phyloP scores from a whole-genome alignment of 2,329 filamentous ascomycete species.

The Cladosporium halotolerans region DNA sequence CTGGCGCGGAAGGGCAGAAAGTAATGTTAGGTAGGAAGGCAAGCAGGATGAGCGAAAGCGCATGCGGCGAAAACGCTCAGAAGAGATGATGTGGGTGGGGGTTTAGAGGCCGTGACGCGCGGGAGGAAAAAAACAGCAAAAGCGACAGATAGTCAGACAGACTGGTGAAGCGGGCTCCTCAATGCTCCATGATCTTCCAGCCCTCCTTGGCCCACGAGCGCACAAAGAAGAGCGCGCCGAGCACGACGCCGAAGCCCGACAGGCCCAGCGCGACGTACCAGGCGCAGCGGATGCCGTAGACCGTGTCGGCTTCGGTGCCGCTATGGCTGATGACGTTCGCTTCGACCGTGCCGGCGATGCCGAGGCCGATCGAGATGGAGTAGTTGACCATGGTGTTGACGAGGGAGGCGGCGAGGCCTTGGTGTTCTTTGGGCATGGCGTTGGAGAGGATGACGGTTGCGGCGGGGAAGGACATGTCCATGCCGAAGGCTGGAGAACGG shows the following conservation, averaged over 20 bases:
- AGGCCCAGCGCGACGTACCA: constrained; percentile 36
- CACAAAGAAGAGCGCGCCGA: constrained; percentile 24
- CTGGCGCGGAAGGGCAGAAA: too few relatives aligned
- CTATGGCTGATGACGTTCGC: constrained; percentile 37
- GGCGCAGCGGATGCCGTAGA: constrained; percentile 37
- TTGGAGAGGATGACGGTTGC: constrained; percentile 56
- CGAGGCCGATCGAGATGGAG: constrained; percentile 58
- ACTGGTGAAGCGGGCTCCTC: background rate
- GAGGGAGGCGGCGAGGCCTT: constrained; percentile 50
- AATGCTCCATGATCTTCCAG: constrained; percentile 17
- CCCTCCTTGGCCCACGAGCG: constrained; percentile 15
- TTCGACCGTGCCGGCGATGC: constrained; percentile 61
- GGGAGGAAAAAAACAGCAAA: too few relatives aligned
- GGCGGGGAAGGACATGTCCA: constrained; percentile 62
- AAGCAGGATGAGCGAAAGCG: too few relatives aligned
- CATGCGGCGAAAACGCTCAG: too few relatives aligned
- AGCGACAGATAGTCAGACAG: too few relatives aligned
- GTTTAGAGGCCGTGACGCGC: too few relatives aligned
- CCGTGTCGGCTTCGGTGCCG: constrained; percentile 29
- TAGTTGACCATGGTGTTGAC: constrained; percentile 65
- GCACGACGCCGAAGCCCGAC: constrained; percentile 22
- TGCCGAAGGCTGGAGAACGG: constrained; percentile 35
- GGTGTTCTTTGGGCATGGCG: constrained; percentile 39
- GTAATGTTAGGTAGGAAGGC: too few relatives aligned
- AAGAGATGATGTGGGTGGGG: too few relatives aligned